A percentile compares a stretch with the other conserved stretches of the same genome.
These are phyloP conservation scores for Phascolomyces articulosus DNA, from an alignment of 371 early-diverging fungal species.

Conservation along the genomic window DNA sequence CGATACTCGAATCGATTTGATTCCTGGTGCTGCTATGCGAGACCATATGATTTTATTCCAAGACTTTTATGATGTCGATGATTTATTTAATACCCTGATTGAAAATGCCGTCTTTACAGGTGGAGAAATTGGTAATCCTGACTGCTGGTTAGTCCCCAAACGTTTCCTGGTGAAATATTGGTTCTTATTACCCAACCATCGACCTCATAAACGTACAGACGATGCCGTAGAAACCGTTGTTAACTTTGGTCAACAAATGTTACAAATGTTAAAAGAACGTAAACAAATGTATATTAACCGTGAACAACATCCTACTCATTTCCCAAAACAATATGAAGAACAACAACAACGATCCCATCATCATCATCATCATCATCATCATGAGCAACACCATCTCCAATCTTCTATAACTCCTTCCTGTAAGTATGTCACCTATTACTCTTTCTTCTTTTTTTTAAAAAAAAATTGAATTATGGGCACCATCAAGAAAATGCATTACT, in stretches of 20 bases:
- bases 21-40: conserved; percentile 43
- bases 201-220: conserved; percentile 3
- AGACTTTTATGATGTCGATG: conserved; percentile 44
- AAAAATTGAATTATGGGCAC: no score
- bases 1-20: conserved; percentile 43
- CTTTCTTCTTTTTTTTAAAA: not conserved
- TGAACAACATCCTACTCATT: not conserved
- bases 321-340: not conserved
- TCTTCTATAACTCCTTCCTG: not conserved
- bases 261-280: conserved; percentile 1
- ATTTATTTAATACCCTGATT: conserved; percentile 34
- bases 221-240: conserved; percentile 23
- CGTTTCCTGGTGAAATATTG: conserved; percentile 34
- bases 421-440: not conserved
- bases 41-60: conserved; percentile 49
- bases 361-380: not conserved
- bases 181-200: conserved; percentile 42
- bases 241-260: conserved; percentile 24
- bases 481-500: not conserved
- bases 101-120: conserved; percentile 41
- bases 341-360: not conserved
- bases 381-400: no score
- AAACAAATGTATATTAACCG: conserved; percentile 6
- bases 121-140: conserved; percentile 41
- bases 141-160: conserved; percentile 44